These are phyloP conservation scores for Plasmodium adleri DNA, from an alignment of 169 alveolate genomes.

Conservation along the genomic window DNA sequence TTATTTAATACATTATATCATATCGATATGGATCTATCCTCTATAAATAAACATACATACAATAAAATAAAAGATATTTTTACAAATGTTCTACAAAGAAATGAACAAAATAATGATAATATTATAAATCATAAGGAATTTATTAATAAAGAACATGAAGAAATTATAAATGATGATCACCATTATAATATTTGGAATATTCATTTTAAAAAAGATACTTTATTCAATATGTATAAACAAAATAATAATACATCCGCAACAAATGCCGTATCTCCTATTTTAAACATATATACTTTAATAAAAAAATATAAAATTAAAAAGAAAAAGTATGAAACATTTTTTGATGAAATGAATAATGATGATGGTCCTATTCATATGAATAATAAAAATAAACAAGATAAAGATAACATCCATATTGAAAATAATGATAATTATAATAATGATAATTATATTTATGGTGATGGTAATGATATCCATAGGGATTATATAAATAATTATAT, in stretches of 20 bases:
- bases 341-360: conserved; percentile 5
- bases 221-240: not conserved
- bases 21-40: not conserved
- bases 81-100: not conserved
- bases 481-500: too few relatives aligned
- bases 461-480: too few relatives aligned
- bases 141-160: not conserved
- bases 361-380: not conserved
- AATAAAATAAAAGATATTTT: not conserved
- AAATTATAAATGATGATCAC: not conserved
- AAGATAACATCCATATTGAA: not conserved
- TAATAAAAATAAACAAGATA: not conserved
- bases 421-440: not conserved
- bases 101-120: conserved; percentile 4
- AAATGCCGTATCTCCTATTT: conserved; percentile 19
- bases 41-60: not conserved
- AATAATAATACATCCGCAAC: not conserved
- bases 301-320: conserved; percentile 47
- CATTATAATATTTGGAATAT: conserved; percentile 33
- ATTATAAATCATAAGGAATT: not conserved
- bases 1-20: not conserved
- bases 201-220: conserved; percentile 7
- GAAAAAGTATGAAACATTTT: not conserved
- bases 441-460: not conserved
- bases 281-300: conserved; percentile 40